Percentiles rank a stretch among this genome's conserved stretches.
phyloP scores from a whole-genome alignment of 805 yeast genomes.

The Ogataea nakhonphanomensis region DNA sequence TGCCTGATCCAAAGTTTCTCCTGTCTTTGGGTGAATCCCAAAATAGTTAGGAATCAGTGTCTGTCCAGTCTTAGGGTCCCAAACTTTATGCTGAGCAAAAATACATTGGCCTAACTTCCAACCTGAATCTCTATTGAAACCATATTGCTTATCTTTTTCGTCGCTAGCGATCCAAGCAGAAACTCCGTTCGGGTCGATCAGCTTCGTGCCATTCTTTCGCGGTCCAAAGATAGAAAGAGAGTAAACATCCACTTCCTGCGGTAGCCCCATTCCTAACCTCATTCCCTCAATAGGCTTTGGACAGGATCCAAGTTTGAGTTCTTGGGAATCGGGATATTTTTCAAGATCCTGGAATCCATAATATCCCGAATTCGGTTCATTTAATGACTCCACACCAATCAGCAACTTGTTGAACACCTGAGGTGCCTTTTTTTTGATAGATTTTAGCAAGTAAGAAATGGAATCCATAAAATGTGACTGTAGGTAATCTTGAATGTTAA shows the following conservation, averaged over 20 bases:
- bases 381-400: slow-evolving; percentile 78
- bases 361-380: slow-evolving; percentile 81
- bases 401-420: slow-evolving; percentile 45
- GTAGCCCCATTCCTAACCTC: slow-evolving; percentile 73
- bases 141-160: slow-evolving; percentile 60
- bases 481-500: slow-evolving; percentile 73
- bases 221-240: slow-evolving; percentile 77
- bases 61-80: slow-evolving; percentile 48
- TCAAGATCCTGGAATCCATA: slow-evolving; percentile 59
- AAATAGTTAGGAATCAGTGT: slow-evolving; percentile 54
- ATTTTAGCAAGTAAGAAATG: slow-evolving; percentile 42
- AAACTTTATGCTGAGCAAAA: slow-evolving; percentile 77
- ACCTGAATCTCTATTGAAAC: slow-evolving; percentile 57
- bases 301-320: slow-evolving; percentile 70
- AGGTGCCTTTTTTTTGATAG: slow-evolving; percentile 40
- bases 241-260: slow-evolving; percentile 66
- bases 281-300: slow-evolving; percentile 79
- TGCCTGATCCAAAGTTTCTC: slow-evolving; percentile 42
- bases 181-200: slow-evolving; percentile 63
- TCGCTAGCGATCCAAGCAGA: slow-evolving; percentile 64
- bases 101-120: slow-evolving; percentile 80
- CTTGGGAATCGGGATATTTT: slow-evolving; percentile 55
- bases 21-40: slow-evolving; percentile 35
- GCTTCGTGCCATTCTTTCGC: slow-evolving; percentile 50
- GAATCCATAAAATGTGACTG: slow-evolving; percentile 62